These are phyloP conservation scores for Nitzschia sp. DNA, from an alignment of 108 stramenopile genomes.

Conservation along the genomic window DNA sequence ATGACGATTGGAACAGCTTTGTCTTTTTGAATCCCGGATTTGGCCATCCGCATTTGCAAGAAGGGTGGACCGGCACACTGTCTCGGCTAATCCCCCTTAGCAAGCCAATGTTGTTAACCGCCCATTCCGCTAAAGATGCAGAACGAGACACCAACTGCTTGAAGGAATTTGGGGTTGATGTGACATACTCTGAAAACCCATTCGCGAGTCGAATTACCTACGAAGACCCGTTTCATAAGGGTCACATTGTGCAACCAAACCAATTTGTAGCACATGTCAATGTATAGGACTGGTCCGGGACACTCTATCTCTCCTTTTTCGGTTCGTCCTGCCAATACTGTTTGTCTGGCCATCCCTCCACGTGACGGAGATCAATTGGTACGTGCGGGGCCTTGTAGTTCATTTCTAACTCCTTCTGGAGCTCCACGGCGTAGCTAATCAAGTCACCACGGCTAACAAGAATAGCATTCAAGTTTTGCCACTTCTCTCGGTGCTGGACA, in stretches of 20 bases:
- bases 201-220: conserved; percentile 68
- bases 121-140: conserved; percentile 69
- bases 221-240: conserved; percentile 67
- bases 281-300: not conserved
- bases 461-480: conserved; percentile 52
- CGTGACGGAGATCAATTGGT: not conserved
- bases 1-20: conserved; percentile 52
- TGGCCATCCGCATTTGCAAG: conserved; percentile 72
- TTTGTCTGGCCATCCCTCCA: not conserved
- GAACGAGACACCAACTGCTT: conserved; percentile 50
- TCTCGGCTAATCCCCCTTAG: conserved; percentile 30
- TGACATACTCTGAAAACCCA: conserved; percentile 61
- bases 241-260: conserved; percentile 64
- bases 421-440: conserved; percentile 57
- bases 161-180: conserved; percentile 22
- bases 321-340: not conserved
- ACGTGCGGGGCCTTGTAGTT: conserved; percentile 40
- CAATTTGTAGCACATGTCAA: conserved; percentile 34
- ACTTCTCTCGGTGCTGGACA: conserved; percentile 34
- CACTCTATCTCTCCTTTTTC: conserved; percentile 4
- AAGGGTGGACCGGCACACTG: conserved; percentile 69
- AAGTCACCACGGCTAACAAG: conserved; percentile 63
- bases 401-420: conserved; percentile 65
- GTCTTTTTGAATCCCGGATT: conserved; percentile 87
- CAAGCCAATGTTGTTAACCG: conserved; percentile 58